These are phyloP conservation scores for Solanum hybrid DNA, from an alignment of 305 asterid species.

Conservation along the genomic window DNA sequence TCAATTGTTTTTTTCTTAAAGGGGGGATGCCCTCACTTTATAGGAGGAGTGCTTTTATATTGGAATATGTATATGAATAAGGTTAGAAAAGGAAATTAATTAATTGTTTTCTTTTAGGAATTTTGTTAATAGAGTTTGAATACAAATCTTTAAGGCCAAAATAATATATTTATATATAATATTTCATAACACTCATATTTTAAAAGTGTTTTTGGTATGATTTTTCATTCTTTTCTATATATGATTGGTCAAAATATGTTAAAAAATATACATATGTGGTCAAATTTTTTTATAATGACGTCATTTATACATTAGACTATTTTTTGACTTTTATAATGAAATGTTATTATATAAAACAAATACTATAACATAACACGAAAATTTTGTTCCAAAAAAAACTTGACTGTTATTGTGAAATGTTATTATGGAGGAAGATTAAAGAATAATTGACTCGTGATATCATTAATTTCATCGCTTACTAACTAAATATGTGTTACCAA, in stretches of 20 bases:
- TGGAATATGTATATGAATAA: not conserved
- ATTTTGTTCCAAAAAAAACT: not conserved
- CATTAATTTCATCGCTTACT: not conserved
- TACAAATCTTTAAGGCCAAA: not conserved
- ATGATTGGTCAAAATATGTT: not conserved
- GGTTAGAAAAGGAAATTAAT: not conserved
- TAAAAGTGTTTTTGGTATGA: not conserved
- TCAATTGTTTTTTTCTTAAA: too few relatives aligned
- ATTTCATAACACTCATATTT: not conserved
- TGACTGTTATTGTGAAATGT: not conserved
- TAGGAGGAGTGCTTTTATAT: not conserved
- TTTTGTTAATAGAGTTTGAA: too few relatives aligned
- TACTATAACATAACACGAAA: not conserved
- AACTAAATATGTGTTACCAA: not conserved
- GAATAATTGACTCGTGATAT: not conserved
- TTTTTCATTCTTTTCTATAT: not conserved
- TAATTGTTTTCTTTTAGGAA: too few relatives aligned
- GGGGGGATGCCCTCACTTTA: not conserved
- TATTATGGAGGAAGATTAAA: not conserved
- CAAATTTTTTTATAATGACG: not conserved
- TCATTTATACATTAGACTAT: not conserved
- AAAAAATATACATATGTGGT: not conserved
- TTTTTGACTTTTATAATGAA: not conserved
- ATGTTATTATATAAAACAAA: not conserved
- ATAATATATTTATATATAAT: too few relatives aligned